Evolutionary conservation across 768 basidiomycete genomes (phyloP).

Genomic region (Cystobasidiopsis lactophilus): DNA sequence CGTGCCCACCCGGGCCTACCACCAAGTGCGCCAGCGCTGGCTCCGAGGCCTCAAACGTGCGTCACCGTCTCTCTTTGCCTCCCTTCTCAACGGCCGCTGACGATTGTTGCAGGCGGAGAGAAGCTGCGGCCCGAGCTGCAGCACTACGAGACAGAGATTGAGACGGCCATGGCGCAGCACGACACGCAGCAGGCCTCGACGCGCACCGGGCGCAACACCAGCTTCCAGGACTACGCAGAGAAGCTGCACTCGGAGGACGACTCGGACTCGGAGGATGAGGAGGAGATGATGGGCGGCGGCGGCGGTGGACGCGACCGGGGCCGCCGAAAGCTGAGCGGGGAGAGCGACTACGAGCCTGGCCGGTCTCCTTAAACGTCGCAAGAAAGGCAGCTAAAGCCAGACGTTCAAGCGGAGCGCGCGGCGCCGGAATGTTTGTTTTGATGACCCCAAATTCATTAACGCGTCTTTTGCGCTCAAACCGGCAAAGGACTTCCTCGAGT

Average conservation of each 20-base stretch:
- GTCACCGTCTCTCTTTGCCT: no score
- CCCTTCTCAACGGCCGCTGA: no score
- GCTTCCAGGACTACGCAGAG: not conserved
- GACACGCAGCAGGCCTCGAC: not conserved
- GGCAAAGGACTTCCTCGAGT: no score
- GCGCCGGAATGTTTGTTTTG: no score
- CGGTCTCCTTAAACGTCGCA: no score
- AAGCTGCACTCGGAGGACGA: not conserved
- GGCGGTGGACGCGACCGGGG: no score
- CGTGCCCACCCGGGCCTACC: constrained; percentile 19
- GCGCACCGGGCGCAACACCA: not conserved
- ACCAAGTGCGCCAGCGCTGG: constrained; percentile 21
- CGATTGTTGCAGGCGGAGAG: not conserved
- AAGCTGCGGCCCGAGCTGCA: not conserved
- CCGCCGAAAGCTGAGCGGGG: no score
- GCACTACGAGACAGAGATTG: not conserved
- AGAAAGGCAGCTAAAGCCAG: no score
- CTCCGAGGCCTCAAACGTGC: constrained; percentile 12
- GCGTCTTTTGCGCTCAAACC: no score
- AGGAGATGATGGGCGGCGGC: not conserved
- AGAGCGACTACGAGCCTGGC: no score
- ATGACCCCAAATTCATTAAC: no score
- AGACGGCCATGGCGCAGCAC: not conserved
- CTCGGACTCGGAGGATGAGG: not conserved
- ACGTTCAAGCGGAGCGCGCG: no score